Evolutionary conservation across 1,284 basidiomycete species (phyloP), one percentile per base, ranked within the genome.

Genomic region (Entoloma clypeatum): DNA sequence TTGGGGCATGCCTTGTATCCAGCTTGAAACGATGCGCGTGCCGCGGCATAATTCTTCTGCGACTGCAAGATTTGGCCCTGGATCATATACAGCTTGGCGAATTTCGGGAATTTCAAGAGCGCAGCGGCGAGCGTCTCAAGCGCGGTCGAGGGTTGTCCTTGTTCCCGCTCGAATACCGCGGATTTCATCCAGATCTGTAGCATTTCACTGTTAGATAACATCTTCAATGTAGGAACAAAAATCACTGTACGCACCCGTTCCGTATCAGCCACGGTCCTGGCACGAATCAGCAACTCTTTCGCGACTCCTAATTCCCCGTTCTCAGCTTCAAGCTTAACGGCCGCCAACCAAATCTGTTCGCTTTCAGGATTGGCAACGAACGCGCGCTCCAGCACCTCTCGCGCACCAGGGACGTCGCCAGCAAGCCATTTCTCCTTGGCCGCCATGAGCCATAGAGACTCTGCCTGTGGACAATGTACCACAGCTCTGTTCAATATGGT

Each of bases 121-220:
- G 88, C 93, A 11, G 77, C 68, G n/a, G 79, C 71, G 9, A 92
- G 72, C 0, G 86, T 86, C 48, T 78, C 69, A 5, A 97, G 72
- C 0, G 93, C 92, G 4, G 73, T 74, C n/a, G 79, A 73, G 4
- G 78, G 67, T 45, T 83, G 76, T 1, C 86, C 86, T 59, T 94
- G 86, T 57, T 95, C 87, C 3, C 94, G 78, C 59, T 97, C 93
- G 52, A 99, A 92, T 1, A 92, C 87, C 1, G 89, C 93, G 4
- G 89, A 92, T 63, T 99, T 99, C 88, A 98, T 91, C 95, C 95
- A 99, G 41, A 96, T 94, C 91, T 93, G 45, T 44, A 24, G 32
- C 18, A 23, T 17, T 38, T 25, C 32, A 36, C 37, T 9, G 45
- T 50, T 27, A 48, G 38, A 11, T 36, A 39, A 32, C 26, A 7